Percentiles rank a stretch among this genome's conserved stretches.
Conservation (phyloP, 805 yeast genomes). For the Nakazawaea wyomingensis region DNA sequence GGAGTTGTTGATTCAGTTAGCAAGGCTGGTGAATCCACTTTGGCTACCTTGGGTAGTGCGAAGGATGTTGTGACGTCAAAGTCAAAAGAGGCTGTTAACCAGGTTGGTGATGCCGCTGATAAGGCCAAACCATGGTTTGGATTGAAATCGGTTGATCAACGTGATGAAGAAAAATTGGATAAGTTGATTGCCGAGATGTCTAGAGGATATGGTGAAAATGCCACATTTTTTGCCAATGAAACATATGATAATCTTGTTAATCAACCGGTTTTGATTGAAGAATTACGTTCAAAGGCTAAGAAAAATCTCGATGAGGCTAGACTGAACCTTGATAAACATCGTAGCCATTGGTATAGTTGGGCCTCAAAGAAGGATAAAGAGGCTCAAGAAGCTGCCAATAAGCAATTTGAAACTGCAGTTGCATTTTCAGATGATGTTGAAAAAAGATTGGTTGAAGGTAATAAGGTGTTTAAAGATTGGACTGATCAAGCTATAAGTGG, state of each 20-base stretch:
- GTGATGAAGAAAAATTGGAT: conserved; percentile 13
- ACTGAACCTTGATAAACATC: conserved; percentile 2
- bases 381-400: conserved; percentile 6
- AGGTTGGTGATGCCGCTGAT: conserved; percentile 7
- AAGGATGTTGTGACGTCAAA: conserved; percentile 6
- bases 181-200: conserved; percentile 9
- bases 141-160: conserved; percentile 10
- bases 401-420: conserved; percentile 9
- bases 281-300: conserved; percentile 6
- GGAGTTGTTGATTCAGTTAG: conserved; percentile 1
- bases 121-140: conserved; percentile 11
- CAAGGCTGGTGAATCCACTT: conserved; percentile 5
- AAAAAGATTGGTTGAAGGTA: conserved; percentile 9
- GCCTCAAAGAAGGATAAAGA: conserved; percentile 10
- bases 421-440: conserved; percentile 6
- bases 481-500: conserved; percentile 11
- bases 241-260: conserved; percentile 8
- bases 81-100: not conserved
- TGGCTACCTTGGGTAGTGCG: conserved; percentile 5
- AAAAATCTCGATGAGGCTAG: conserved; percentile 6
- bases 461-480: conserved; percentile 8
- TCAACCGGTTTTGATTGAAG: conserved; percentile 9
- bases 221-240: conserved; percentile 12
- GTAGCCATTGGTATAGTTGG: conserved; percentile 10
- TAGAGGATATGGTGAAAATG: conserved; percentile 12